phyloP scores from a whole-genome alignment of 768 basidiomycete species.

The Asterophora parasitica region DNA sequence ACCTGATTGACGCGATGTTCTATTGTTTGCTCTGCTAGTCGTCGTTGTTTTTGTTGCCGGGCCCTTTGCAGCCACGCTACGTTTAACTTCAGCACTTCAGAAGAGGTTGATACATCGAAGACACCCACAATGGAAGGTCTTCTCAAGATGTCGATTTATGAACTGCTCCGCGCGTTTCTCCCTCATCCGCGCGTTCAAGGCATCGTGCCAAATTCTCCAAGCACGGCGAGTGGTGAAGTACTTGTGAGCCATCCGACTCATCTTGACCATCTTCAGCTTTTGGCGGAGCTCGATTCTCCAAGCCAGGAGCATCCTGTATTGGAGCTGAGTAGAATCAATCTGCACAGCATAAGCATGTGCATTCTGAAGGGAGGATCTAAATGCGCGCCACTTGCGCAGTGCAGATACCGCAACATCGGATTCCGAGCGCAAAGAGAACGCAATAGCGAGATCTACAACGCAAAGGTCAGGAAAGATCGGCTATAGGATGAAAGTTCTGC shows the following conservation, averaged over 20 bases:
- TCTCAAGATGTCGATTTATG: constrained; percentile 30
- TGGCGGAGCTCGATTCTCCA: constrained; percentile 57
- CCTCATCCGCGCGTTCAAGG: constrained; percentile 38
- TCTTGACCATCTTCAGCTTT: constrained; percentile 43
- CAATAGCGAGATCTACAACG: constrained; percentile 41
- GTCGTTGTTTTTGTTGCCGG: constrained; percentile 33
- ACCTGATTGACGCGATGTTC: constrained; percentile 37
- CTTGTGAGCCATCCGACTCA: constrained; percentile 50
- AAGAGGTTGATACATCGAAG: neutral
- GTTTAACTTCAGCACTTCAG: neutral
- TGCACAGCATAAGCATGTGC: constrained; percentile 43
- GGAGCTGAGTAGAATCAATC: constrained; percentile 39
- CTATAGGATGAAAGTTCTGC: constrained; percentile 1
- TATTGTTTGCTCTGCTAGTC: constrained; percentile 41
- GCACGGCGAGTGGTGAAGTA: constrained; percentile 44
- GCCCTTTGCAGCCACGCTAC: constrained; percentile 46
- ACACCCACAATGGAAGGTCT: constrained; percentile 15
- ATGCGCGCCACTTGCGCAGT: constrained; percentile 43
- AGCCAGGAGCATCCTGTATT: constrained; percentile 35
- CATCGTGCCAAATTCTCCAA: constrained; percentile 46
- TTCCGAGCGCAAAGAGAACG: constrained; percentile 42
- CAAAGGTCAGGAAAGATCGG: constrained; percentile 4
- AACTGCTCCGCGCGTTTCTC: constrained; percentile 41
- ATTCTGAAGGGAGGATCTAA: constrained; percentile 40
- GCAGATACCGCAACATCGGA: constrained; percentile 32